Evolutionary conservation across 176 grass and related monocot species (phyloP), one percentile per base, ranked within the genome.

Genomic region (Typha latifolia): DNA sequence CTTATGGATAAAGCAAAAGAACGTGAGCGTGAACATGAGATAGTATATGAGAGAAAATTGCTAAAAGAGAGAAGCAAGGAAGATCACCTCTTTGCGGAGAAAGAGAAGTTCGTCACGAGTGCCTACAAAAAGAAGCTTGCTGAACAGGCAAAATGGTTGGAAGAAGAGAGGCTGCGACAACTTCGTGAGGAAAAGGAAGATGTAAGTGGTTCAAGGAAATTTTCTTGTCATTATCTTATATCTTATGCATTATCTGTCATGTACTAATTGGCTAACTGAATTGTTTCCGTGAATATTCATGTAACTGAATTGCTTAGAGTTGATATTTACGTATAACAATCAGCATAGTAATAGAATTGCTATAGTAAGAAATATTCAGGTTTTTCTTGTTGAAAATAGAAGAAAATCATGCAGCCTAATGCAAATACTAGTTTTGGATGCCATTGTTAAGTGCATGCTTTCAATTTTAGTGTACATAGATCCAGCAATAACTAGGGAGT

Each of bases 31-130:
- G 89, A 93, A 26, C 89, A 93, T 78, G 94, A 99, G 69, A 81
- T 99, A 71, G 64, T 93, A 72, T 99, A 93, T 27, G 94, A 99
- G 78, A 93, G 73, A 77, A 92, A 99, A 64, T 66, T 99, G 68
- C 77, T 92, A 55, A 99, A 99, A 84, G 89, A 99, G 67, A 86
- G 89, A 66, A 93, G 86, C 76, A 90, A 93, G 75, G 94, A 99
- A 49, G 89, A 99, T 47, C 94, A 99, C 61, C 83, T 93, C 7
- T 90, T 68, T 81, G 76, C 56, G 18, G 89, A 90, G 32, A 93
- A 99, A 71, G 94, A 99, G 19, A 99, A 90, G 71, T 93, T 93
- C 77, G 79, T 99, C 66, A 99, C 94, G 52, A 76, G 85, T 83
- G 94, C 88, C 22, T 99, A 93, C 53, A 87, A 82, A 57, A 97